Conservation (phyloP, 345 rosid genomes). For the Hibiscus syriacus region DNA sequence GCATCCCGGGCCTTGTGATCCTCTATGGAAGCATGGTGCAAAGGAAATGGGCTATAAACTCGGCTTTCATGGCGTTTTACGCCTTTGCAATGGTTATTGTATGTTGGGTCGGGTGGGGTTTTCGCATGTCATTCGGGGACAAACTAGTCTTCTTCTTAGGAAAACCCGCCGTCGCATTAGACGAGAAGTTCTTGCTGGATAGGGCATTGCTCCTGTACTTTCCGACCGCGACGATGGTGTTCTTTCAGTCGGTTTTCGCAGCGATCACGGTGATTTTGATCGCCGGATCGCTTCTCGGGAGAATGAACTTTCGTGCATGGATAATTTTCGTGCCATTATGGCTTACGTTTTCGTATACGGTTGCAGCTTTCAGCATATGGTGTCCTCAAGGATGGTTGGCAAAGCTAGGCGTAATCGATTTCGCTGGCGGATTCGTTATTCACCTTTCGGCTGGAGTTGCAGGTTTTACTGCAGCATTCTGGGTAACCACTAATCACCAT, state of each 20-base stretch:
- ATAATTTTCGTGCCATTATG: constrained; percentile 44
- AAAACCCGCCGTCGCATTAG: constrained; percentile 28
- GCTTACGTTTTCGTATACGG: constrained; percentile 33
- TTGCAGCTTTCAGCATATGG: constrained; percentile 41
- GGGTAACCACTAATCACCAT: neutral
- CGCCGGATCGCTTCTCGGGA: constrained; percentile 34
- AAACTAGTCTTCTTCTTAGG: constrained; percentile 30
- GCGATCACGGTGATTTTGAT: constrained; percentile 41
- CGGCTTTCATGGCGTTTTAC: constrained; percentile 7
- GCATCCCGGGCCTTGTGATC: constrained; percentile 42
- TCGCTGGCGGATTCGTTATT: constrained; percentile 47
- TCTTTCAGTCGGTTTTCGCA: constrained; percentile 34
- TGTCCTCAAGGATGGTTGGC: constrained; percentile 42
- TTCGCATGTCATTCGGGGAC: constrained; percentile 44
- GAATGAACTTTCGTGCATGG: constrained; percentile 56
- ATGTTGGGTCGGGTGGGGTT: constrained; percentile 54
- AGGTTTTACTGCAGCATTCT: neutral
- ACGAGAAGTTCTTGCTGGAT: constrained; percentile 28
- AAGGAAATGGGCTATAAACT: constrained; percentile 27
- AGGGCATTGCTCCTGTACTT: constrained; percentile 29
- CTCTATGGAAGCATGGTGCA: constrained; percentile 33
- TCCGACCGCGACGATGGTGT: constrained; percentile 43
- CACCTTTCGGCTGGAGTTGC: constrained; percentile 36
- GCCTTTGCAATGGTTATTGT: constrained; percentile 13
- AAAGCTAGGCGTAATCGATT: constrained; percentile 42